A percentile compares a stretch with the other conserved stretches of the same genome.
Conservation (phyloP, 208 protist genomes). For the Giardia duodenalis region DNA sequence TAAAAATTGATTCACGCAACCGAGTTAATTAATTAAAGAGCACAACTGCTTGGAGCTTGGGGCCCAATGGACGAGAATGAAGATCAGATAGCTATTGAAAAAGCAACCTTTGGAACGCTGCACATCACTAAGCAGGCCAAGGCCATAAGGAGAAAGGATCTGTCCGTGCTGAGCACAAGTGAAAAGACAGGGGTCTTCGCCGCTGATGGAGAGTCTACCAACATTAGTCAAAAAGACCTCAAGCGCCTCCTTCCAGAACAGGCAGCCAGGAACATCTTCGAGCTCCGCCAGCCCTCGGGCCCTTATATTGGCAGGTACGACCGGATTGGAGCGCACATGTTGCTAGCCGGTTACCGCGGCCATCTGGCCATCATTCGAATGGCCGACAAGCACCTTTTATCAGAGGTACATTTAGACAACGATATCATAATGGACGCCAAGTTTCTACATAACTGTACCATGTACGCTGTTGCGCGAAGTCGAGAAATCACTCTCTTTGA, state of each 20-base stretch:
- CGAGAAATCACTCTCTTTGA: background rate
- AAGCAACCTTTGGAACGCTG: background rate
- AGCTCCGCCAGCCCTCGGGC: background rate
- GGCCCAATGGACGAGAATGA: no score
- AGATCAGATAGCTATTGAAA: no score
- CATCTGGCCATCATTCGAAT: slow-evolving; percentile 1
- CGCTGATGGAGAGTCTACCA: background rate
- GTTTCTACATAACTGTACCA: background rate
- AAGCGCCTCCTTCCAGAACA: background rate
- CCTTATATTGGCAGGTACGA: background rate
- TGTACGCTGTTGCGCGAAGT: background rate
- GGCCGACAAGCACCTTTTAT: background rate
- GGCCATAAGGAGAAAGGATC: background rate
- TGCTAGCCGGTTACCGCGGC: background rate
- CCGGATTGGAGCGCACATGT: background rate
- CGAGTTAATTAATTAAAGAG: no score
- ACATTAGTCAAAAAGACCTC: background rate
- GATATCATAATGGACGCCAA: background rate
- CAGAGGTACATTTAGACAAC: background rate
- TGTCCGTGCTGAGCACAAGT: background rate
- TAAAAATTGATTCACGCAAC: no score
- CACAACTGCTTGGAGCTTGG: no score
- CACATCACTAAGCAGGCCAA: background rate
- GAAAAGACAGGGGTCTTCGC: background rate
- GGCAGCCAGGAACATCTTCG: background rate